Base-by-base conservation (phyloP, 108 stramenopile genomes). In the Pseudonitzschia pungens region DNA sequence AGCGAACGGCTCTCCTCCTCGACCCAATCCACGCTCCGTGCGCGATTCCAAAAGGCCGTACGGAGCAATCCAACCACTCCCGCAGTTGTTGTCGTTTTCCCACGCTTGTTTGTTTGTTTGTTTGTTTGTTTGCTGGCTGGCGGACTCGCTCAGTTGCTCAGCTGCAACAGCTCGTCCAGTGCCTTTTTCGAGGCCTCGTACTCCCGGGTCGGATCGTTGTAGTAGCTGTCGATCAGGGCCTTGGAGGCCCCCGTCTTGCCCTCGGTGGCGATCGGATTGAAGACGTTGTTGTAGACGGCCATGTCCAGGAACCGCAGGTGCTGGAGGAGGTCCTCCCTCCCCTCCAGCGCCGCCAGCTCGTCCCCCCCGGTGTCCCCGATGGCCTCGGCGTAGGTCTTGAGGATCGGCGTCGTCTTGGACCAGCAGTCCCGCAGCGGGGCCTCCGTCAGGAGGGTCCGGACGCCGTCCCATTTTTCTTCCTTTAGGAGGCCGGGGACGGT, bases 261-360 rank as follows among this genome's bases (percentile, higher is more conserved):
- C 68, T 90, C 89, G 6, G 73, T 78, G 9, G 75, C 78, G 55
- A 91, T 92, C 12, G 93, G 93, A 78, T 90, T 91, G 66, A 95
- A 95, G 36, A 85, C 81, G 63, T 95, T 95, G 68, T 92, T 92
- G 72, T 95, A 95, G 9, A 86, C 91, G 3, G 91, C 86, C 91
- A 95, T 93, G 74, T 95, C 93, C 15, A 95, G 68, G 72, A 84
- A 95, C 31, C 91, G 66, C 69, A 95, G 80, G 73, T 91, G 93
- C 33, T 71, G 63, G n/a, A 81, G 40, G 11, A 81, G 41, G 22
- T 95, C 93, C 59, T 95, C 93, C 40, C 75, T 62, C 12, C 80
- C 75, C 68, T 95, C 91, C 60, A 95, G 70, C 2, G 80, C 89
- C 33, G 87, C 81, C 36, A 93, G 70, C 77, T 93, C 92, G 74